phyloP scores from a whole-genome alignment of 1,139 yeast species.

The Suhomyces wounanorum region DNA sequence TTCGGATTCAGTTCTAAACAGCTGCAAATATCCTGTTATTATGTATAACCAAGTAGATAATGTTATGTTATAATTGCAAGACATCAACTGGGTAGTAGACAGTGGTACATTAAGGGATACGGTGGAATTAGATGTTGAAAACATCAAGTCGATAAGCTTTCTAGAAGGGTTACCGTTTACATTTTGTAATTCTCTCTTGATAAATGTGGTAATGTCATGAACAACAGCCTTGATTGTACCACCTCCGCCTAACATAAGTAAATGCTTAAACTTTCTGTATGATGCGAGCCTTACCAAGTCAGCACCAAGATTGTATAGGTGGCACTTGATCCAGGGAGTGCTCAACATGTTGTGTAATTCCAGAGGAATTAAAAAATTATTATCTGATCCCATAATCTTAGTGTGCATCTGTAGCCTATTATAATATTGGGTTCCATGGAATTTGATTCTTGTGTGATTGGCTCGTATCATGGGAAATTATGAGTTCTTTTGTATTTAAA shows the following conservation, averaged over 20 bases:
- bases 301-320: slow-evolving; percentile 38
- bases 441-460: slow-evolving; percentile 8
- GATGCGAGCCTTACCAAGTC: slow-evolving; percentile 39
- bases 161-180: slow-evolving; percentile 21
- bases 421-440: slow-evolving; percentile 9
- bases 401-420: slow-evolving; percentile 10
- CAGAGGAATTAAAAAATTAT: slow-evolving; percentile 13
- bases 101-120: slow-evolving; percentile 7
- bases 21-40: slow-evolving; percentile 38
- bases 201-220: slow-evolving; percentile 39
- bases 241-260: slow-evolving; percentile 37
- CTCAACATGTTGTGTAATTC: slow-evolving; percentile 19
- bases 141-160: slow-evolving; percentile 28
- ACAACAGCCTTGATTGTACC: slow-evolving; percentile 39
- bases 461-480: slow-evolving; percentile 10
- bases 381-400: slow-evolving; percentile 1
- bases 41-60: slow-evolving; percentile 36
- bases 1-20: slow-evolving; percentile 25
- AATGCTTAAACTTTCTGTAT: slow-evolving; percentile 36
- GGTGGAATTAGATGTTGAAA: slow-evolving; percentile 11
- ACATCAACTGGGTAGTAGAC: slow-evolving; percentile 6
- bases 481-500: background rate
- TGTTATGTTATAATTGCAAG: slow-evolving; percentile 14
- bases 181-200: slow-evolving; percentile 31
- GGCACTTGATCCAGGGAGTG: slow-evolving; percentile 36